Percentiles rank a stretch among this genome's conserved stretches.
Conservation (phyloP, 805 yeast genomes). For the Candida krabiensis region DNA sequence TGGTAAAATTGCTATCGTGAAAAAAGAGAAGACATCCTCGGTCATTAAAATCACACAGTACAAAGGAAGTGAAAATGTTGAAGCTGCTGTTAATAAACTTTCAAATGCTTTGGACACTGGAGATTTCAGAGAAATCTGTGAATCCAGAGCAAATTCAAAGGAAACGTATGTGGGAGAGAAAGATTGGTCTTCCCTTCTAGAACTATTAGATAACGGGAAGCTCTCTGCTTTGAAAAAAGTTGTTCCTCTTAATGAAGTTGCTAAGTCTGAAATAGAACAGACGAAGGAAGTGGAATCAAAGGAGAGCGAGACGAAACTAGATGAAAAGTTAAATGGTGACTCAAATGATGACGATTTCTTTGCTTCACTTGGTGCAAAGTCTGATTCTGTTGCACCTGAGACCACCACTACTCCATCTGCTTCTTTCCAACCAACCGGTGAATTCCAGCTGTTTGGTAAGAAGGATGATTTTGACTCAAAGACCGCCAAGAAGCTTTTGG, state of each 20-base stretch:
- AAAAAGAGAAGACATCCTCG: slow-evolving; percentile 40
- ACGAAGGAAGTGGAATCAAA: slow-evolving; percentile 12
- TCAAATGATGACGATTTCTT: slow-evolving; percentile 42
- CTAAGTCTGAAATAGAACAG: too few species aligned
- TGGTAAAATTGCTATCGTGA: slow-evolving; percentile 68
- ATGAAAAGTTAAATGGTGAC: slow-evolving; percentile 10
- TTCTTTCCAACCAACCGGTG: slow-evolving; percentile 51
- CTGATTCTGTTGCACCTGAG: too few species aligned
- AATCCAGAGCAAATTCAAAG: slow-evolving; percentile 46
- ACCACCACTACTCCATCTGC: slow-evolving; percentile 7
- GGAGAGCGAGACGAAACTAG: too few species aligned
- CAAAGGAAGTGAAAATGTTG: slow-evolving; percentile 35
- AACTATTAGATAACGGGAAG: slow-evolving; percentile 51
- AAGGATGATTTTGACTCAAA: slow-evolving; percentile 42
- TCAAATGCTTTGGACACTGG: slow-evolving; percentile 56
- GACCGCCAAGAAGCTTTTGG: slow-evolving; percentile 53
- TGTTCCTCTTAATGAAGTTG: slow-evolving; percentile 22
- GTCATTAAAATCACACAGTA: slow-evolving; percentile 37
- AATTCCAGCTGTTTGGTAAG: slow-evolving; percentile 41
- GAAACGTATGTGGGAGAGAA: slow-evolving; percentile 31
- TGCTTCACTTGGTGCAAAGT: slow-evolving; percentile 28
- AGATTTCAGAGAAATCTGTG: slow-evolving; percentile 55
- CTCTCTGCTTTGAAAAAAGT: slow-evolving; percentile 45
- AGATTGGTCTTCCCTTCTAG: slow-evolving; percentile 67
- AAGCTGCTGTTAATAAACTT: slow-evolving; percentile 41